Conservation (phyloP, 139 green algal genomes). For the Eudorina sp. region DNA sequence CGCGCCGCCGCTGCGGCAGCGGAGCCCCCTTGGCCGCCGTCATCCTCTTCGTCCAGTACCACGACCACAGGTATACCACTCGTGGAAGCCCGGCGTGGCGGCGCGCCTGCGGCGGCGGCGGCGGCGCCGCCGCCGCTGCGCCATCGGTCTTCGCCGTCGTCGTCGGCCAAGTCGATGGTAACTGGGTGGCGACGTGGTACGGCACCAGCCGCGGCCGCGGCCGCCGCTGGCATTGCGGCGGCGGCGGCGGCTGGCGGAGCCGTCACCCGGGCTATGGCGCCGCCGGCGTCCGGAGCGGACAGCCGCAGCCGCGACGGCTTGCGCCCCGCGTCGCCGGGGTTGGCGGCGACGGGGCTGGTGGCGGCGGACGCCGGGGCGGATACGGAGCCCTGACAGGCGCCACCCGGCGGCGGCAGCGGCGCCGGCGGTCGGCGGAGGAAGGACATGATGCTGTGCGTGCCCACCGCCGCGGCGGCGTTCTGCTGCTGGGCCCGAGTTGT, state of each 20-base stretch:
- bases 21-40: not conserved
- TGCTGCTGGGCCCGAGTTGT: not conserved
- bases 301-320: not conserved
- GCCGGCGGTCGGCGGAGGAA: not conserved
- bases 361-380: not conserved
- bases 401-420: not conserved
- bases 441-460: not conserved
- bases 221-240: not conserved
- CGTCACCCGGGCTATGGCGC: not conserved
- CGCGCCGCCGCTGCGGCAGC: not conserved
- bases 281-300: not conserved
- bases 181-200: not conserved
- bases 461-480: not conserved
- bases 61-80: not conserved
- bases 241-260: not conserved
- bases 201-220: not conserved
- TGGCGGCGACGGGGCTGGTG: not conserved
- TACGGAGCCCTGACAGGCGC: no score
- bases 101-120: not conserved
- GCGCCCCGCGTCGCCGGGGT: not conserved
- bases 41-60: constrained; percentile 15
- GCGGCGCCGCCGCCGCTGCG: not conserved
- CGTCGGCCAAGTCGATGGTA: constrained; percentile 22
- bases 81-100: not conserved
- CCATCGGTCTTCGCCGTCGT: not conserved